Percentiles rank a stretch among this genome's conserved stretches.
phyloP scores from a whole-genome alignment of 768 basidiomycete genomes.

The Hypsizygus marmoreus region DNA sequence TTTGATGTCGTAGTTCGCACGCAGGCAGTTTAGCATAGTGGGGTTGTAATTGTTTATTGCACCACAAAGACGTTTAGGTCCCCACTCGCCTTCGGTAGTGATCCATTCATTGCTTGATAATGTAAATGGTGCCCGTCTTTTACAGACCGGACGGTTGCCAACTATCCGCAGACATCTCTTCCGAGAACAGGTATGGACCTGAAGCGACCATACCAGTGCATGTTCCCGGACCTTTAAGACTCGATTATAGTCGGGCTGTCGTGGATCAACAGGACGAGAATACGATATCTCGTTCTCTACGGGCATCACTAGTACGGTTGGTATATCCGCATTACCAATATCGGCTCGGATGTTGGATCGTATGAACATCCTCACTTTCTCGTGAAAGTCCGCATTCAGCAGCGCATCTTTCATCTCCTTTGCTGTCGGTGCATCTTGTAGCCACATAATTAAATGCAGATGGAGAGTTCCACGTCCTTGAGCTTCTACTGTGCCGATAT shows the following conservation, averaged over 20 bases:
- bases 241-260: slow-evolving; percentile 6
- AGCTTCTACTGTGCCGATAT: slow-evolving; percentile 39
- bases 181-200: slow-evolving; percentile 32
- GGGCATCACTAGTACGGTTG: slow-evolving; percentile 15
- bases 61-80: slow-evolving; percentile 16
- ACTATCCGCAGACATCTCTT: slow-evolving; percentile 20
- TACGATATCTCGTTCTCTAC: slow-evolving; percentile 28
- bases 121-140: slow-evolving; percentile 31
- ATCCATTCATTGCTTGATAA: slow-evolving; percentile 23
- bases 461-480: slow-evolving; percentile 44
- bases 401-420: slow-evolving; percentile 21
- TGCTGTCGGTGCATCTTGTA: slow-evolving; percentile 27
- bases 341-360: slow-evolving; percentile 29
- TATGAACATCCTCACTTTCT: slow-evolving; percentile 28
- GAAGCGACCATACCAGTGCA: slow-evolving; percentile 24
- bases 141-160: slow-evolving; percentile 28
- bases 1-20: slow-evolving; percentile 42
- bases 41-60: slow-evolving; percentile 32
- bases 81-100: slow-evolving; percentile 26
- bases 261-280: slow-evolving; percentile 35
- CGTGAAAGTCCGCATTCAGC: slow-evolving; percentile 25
- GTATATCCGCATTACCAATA: slow-evolving; percentile 17
- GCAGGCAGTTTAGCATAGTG: slow-evolving; percentile 13
- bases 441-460: slow-evolving; percentile 40
- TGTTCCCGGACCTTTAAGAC: slow-evolving; percentile 14